A percentile compares a stretch with the other conserved stretches of the same genome.
These are phyloP conservation scores for Syncephalis plumigaleata DNA, from an alignment of 371 early-diverging fungal genomes.

Conservation along the genomic window DNA sequence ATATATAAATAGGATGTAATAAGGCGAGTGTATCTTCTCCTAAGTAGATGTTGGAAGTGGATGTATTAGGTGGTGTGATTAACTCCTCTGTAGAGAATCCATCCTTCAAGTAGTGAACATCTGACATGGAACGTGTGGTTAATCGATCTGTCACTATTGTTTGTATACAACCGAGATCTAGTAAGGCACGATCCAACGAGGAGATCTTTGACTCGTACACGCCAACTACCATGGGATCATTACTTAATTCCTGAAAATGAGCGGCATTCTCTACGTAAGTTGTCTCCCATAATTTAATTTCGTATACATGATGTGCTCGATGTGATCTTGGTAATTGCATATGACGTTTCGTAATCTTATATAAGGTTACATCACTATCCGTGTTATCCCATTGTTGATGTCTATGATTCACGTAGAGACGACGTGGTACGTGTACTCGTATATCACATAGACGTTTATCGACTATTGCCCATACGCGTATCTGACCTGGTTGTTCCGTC, in stretches of 20 bases:
- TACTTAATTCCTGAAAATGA: constrained; percentile 58
- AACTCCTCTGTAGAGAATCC: not conserved
- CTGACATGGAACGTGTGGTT: too few species aligned
- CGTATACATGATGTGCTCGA: constrained; percentile 39
- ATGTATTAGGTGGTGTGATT: constrained; percentile 31
- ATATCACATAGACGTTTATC: constrained; percentile 47
- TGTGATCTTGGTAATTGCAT: constrained; percentile 13
- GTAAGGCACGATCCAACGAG: constrained; percentile 55
- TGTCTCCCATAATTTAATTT: constrained; percentile 60
- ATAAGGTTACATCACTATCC: not conserved
- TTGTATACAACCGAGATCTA: constrained; percentile 38
- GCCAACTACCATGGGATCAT: constrained; percentile 75
- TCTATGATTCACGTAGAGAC: constrained; percentile 68
- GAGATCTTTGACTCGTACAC: constrained; percentile 86
- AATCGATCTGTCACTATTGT: too few species aligned
- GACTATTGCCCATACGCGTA: constrained; percentile 64
- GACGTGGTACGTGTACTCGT: constrained; percentile 60
- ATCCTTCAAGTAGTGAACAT: too few species aligned
- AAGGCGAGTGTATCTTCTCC: too few species aligned
- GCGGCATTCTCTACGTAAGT: constrained; percentile 48
- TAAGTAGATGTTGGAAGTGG: constrained; percentile 32
- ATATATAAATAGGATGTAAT: constrained; percentile 25
- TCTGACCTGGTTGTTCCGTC: constrained; percentile 70
- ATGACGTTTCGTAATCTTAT: constrained; percentile 5
- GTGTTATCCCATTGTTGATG: constrained; percentile 23